phyloP scores from a whole-genome alignment of 2,329 filamentous ascomycete genomes.

The Scedosporium apiospermum region DNA sequence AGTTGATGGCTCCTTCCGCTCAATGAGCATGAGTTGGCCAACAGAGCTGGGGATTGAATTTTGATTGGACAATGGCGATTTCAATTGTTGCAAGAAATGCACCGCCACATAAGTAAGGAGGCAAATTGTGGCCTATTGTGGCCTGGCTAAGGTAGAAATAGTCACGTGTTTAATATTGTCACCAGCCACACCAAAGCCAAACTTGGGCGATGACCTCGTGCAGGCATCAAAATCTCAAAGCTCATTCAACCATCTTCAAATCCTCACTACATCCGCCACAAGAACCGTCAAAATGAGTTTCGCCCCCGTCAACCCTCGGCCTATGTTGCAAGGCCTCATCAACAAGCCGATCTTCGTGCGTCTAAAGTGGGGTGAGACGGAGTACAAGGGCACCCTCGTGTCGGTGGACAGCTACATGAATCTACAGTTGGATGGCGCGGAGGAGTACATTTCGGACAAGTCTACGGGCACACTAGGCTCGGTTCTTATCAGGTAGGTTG shows the following conservation, averaged over 20 bases:
- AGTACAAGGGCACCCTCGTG: constrained; percentile 90
- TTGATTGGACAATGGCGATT: no score
- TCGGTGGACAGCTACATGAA: constrained; percentile 99
- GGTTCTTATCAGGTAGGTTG: constrained; percentile 74
- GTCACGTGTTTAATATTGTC: not conserved
- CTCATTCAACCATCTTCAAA: not conserved
- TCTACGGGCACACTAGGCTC: constrained; percentile 77
- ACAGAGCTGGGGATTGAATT: no score
- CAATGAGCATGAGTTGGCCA: no score
- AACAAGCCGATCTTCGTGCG: constrained; percentile 85
- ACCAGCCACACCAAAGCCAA: not conserved
- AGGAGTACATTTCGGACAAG: constrained; percentile 87
- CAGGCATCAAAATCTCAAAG: not conserved
- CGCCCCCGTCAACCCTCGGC: constrained; percentile 91
- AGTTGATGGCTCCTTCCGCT: no score
- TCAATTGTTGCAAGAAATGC: not conserved
- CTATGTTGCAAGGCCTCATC: constrained; percentile 89
- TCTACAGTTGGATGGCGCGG: constrained; percentile 80
- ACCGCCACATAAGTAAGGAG: not conserved
- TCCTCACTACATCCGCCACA: not conserved
- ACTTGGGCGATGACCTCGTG: not conserved
- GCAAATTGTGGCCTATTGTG: not conserved
- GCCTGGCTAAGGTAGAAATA: not conserved
- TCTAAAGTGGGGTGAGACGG: constrained; percentile 95
- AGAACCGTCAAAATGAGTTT: constrained; percentile 38